Base-by-base conservation (phyloP, 768 basidiomycete species). In the Coprinopsis strossmayeri region DNA sequence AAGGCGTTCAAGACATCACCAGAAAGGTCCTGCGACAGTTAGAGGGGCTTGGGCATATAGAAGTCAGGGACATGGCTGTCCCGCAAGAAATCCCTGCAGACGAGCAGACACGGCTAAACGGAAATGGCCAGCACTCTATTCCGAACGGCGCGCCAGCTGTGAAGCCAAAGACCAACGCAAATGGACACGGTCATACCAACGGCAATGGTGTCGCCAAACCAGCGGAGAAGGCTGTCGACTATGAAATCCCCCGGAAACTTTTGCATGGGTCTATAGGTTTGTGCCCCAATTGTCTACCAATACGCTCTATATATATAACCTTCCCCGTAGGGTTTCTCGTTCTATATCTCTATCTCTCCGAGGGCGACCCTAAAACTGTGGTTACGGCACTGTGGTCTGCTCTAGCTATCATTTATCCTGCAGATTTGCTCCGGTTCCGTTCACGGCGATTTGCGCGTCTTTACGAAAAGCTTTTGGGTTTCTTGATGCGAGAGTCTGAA, bases 201-300 rank as follows among this genome's bases (percentile, higher is more conserved):
- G 56, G 55, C 23, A 49, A 59, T 26, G 47, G 49, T 1, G 53
- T 53, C 38, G 54, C 50, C 26, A 53, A 47, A 34, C 45, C 15
- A 42, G 42, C 50, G 24, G 52, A 56, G 44, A 55, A 58, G 41
- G 58, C 73, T 55, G 72, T 88, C 25, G 87, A 93, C 66, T 92
- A 86, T 83, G 93, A 96, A 66, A 83, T 96, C 43, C 93, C 93
- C 0, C 69, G 93, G 54, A 96, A 96, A 65, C 65, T 79, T 9
- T 63, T 96, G 37, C 93, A 96, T 64, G 86, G 87, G 11, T 89
- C 87, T 2, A 95, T 95, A 52, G 92, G 91, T 90, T n/a, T n/a
- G 34, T 25, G 82, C 73, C 45, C 18, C 21, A 34, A 46, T 37
- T 49, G 25, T 34, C 39, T 30, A 32, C 37, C 28, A 40, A 9